Percentiles rank a stretch among this genome's conserved stretches.
phyloP scores from a whole-genome alignment of 2,329 filamentous ascomycete species.

The Diatrype stigma region DNA sequence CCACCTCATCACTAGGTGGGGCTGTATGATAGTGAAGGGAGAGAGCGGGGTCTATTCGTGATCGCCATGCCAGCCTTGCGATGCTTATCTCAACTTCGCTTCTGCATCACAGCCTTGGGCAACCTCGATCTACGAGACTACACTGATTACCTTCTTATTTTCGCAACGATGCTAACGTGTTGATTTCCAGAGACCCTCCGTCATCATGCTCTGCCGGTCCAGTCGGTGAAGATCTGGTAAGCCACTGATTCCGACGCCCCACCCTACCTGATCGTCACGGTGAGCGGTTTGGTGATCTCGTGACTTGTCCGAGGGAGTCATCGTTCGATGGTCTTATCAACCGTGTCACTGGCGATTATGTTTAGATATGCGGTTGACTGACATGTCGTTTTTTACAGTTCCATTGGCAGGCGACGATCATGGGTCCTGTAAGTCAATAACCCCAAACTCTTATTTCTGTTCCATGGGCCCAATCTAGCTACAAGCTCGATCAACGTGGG shows the following conservation, averaged over 20 bases:
- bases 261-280: conserved; percentile 23
- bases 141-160: background rate
- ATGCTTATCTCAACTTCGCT: background rate
- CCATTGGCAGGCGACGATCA: conserved; percentile 99
- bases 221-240: conserved; percentile 94
- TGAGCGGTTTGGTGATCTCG: conserved; percentile 9
- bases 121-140: background rate
- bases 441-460: conserved; percentile 5
- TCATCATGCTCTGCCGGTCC: conserved; percentile 98
- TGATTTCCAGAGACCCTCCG: conserved; percentile 75
- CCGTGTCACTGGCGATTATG: background rate
- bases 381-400: conserved; percentile 58
- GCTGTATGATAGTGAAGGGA: background rate
- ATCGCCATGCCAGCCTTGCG: background rate
- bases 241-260: conserved; percentile 36
- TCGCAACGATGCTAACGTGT: conserved; percentile 27
- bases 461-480: no score
- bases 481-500: no score
- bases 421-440: conserved; percentile 82
- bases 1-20: conserved; percentile 11
- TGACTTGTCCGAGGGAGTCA: background rate
- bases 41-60: background rate
- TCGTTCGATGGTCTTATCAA: no score
- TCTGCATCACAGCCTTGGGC: background rate
- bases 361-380: conserved; percentile 20